phyloP scores from a whole-genome alignment of 106 monocot genomes.

The Allium sativum region DNA sequence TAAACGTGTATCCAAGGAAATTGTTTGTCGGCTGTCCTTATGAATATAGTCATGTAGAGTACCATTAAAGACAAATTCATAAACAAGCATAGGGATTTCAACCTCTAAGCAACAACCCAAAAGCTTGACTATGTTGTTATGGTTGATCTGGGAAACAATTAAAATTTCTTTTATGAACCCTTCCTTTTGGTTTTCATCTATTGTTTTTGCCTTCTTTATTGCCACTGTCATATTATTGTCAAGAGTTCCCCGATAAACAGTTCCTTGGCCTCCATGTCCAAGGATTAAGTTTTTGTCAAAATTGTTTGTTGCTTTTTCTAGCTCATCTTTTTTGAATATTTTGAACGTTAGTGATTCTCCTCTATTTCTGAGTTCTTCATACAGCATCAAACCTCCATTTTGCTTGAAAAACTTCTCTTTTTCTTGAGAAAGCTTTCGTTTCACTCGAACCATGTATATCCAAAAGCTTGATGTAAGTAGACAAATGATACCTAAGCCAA shows the following conservation, averaged over 20 bases:
- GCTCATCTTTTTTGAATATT: background rate
- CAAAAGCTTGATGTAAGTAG: constrained; percentile 2
- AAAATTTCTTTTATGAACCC: constrained; percentile 42
- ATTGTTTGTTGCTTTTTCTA: constrained; percentile 6
- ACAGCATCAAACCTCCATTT: constrained; percentile 19
- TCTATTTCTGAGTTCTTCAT: constrained; percentile 14
- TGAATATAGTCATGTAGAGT: constrained; percentile 13
- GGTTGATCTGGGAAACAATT: constrained; percentile 37
- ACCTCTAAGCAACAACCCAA: constrained; percentile 43
- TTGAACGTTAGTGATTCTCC: background rate
- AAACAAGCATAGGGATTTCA: constrained; percentile 37
- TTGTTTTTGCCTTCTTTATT: constrained; percentile 28
- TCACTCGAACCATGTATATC: background rate
- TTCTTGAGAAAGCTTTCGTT: constrained; percentile 5
- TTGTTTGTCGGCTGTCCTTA: background rate
- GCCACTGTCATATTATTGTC: constrained; percentile 11
- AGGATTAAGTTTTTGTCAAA: constrained; percentile 1
- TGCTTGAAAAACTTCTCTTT: constrained; percentile 21
- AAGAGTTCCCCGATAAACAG: constrained; percentile 24
- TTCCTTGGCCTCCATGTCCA: constrained; percentile 18
- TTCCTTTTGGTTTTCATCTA: constrained; percentile 34
- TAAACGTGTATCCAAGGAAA: constrained; percentile 14
- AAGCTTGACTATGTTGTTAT: constrained; percentile 22
- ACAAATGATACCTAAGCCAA: background rate
- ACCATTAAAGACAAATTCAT: constrained; percentile 33